phyloP scores from a whole-genome alignment of 2,329 filamentous ascomycete species.

The Rasamsonia emersonii region DNA sequence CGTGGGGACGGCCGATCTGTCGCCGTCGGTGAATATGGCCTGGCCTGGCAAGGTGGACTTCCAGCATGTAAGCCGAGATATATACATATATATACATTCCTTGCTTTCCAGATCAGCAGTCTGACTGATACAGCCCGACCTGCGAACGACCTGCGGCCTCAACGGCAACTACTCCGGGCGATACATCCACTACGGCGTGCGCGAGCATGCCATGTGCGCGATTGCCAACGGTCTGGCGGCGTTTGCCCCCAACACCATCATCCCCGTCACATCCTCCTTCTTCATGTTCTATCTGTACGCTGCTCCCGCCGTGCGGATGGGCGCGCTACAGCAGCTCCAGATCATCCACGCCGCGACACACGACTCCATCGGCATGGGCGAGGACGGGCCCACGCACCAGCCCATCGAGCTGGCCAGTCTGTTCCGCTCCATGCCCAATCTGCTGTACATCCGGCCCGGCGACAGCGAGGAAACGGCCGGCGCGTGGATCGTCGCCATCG shows the following conservation, averaged over 20 bases:
- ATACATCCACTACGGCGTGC: constrained; percentile 51
- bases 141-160: constrained; percentile 33
- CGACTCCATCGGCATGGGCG: constrained; percentile 51
- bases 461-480: constrained; percentile 49
- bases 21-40: constrained; percentile 48
- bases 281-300: constrained; percentile 57
- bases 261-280: constrained; percentile 52
- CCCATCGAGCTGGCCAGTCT: constrained; percentile 50
- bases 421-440: constrained; percentile 55
- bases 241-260: constrained; percentile 45
- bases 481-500: constrained; percentile 35
- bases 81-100: background rate
- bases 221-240: constrained; percentile 71
- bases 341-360: constrained; percentile 55
- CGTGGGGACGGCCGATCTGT: constrained; percentile 47
- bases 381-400: constrained; percentile 56
- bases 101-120: constrained; percentile 8
- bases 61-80: constrained; percentile 32
- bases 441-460: constrained; percentile 52
- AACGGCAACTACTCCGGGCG: constrained; percentile 45
- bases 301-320: constrained; percentile 53
- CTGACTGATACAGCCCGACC: constrained; percentile 20
- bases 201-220: constrained; percentile 57
- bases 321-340: constrained; percentile 47
- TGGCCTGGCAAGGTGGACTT: constrained; percentile 46